Base-by-base conservation (phyloP, 345 rosid genomes). In the Lenwebbia sp. region DNA sequence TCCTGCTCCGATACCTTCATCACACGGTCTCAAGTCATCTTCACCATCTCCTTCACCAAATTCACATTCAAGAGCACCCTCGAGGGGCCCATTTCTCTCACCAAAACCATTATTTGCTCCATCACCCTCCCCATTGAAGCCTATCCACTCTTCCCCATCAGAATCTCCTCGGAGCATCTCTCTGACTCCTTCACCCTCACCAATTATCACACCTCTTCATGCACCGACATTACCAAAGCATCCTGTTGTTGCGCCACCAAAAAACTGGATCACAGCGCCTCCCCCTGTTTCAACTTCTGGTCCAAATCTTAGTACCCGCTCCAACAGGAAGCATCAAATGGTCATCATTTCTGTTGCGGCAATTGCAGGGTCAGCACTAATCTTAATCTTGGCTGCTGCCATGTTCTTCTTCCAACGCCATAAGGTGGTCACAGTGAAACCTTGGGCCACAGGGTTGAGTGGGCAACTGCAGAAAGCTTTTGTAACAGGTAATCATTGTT, bases 371-470 rank as follows among this genome's bases (percentile, higher is more conserved):
- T 78, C 89, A 13, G 41, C 90, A 47, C 54, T 93, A 40, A 83
- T 92, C 88, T 84, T 93, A 60, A 50, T 90, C 33, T 89, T 90
- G 41, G 90, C 86, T 52, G 74, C 89, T 84, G 85, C 92, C 88
- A 28, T 92, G 62, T n/a, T 91, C 88, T 86, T 91, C 89, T 89
- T 90, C 89, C 83, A 91, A 87, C 89, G 88, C 85, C 93, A 89
- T 49, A 94, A 95, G 91, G 97, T 93, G 76, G 94, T 92, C 56
- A 90, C 95, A 51, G 96, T 96, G 88, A 95, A 90, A 87, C 99
- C 99, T 57, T 97, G 97, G 98, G 90, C 94, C 81, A 94, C 91
- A 33, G 99, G 99, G 74, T 91, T 96, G 90, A 95, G 97, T 88
- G 98, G 99, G 53, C 99, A 95, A 88, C 97, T 96, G 86, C 98